Evolutionary conservation across 139 green algal species (phyloP).

Genomic region (Zygnema circumcarinatum): DNA sequence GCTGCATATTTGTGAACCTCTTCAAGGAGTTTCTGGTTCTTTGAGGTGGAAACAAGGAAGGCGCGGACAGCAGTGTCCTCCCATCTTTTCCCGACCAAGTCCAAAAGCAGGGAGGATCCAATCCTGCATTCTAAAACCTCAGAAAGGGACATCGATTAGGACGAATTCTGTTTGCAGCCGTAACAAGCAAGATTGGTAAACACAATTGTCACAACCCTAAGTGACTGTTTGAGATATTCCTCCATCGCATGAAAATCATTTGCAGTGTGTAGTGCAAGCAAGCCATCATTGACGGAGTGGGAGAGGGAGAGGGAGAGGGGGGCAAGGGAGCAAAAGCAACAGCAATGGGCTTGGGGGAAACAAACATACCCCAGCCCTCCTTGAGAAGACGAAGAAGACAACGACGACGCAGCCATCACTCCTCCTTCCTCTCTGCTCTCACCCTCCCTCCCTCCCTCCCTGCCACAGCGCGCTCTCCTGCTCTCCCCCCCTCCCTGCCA

Average conservation of each 20-base stretch:
- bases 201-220: too few species aligned
- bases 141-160: too few species aligned
- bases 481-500: background rate
- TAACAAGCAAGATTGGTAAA: too few species aligned
- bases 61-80: background rate
- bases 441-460: background rate
- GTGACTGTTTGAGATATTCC: too few species aligned
- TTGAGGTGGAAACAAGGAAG: background rate
- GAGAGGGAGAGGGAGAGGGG: background rate
- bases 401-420: background rate
- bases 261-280: background rate
- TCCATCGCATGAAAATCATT: too few species aligned
- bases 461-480: background rate
- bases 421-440: background rate
- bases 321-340: background rate
- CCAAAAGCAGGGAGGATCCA: slow-evolving; percentile 3
- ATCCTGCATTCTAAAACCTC: too few species aligned
- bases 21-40: background rate
- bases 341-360: background rate
- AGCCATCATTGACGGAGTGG: background rate
- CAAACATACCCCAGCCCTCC: too few species aligned
- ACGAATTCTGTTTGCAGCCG: too few species aligned
- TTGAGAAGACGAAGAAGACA: background rate
- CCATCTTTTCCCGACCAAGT: background rate
- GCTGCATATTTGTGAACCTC: slow-evolving; percentile 6